These are phyloP conservation scores for Senna siamea DNA, from an alignment of 306 rosid genomes.

Conservation along the genomic window DNA sequence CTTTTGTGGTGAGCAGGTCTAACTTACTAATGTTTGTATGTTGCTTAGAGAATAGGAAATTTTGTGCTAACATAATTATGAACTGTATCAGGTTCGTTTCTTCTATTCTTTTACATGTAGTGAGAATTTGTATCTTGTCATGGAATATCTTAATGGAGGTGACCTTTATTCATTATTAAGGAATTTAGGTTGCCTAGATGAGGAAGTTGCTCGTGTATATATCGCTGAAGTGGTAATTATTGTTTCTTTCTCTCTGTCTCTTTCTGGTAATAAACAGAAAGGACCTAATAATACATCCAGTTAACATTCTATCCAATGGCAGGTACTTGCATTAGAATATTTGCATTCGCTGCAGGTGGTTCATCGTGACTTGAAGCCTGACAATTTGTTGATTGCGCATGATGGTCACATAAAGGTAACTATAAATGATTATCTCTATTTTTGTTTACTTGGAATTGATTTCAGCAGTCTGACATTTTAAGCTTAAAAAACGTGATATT, in stretches of 20 bases:
- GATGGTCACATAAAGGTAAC: slow-evolving; percentile 98
- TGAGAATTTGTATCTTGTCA: slow-evolving; percentile 94
- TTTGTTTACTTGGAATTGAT: slow-evolving; percentile 19
- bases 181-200: slow-evolving; percentile 94
- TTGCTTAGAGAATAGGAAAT: slow-evolving; percentile 31
- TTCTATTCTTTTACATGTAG: slow-evolving; percentile 98
- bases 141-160: slow-evolving; percentile 99
- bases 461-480: background rate
- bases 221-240: slow-evolving; percentile 93
- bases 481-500: background rate
- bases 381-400: slow-evolving; percentile 94
- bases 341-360: slow-evolving; percentile 88
- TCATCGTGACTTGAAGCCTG: slow-evolving; percentile 99
- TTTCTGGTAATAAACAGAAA: slow-evolving; percentile 22
- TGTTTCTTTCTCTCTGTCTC: slow-evolving; percentile 17
- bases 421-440: background rate
- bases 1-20: slow-evolving; percentile 95
- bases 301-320: slow-evolving; percentile 29
- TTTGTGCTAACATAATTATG: slow-evolving; percentile 41
- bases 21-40: slow-evolving; percentile 39
- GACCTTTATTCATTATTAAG: slow-evolving; percentile 94
- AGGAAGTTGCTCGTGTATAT: slow-evolving; percentile 95
- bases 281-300: slow-evolving; percentile 9
- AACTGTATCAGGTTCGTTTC: slow-evolving; percentile 84
- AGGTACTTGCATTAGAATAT: slow-evolving; percentile 98